Evolutionary conservation across 2,329 filamentous ascomycete species (phyloP).

Genomic region (Dichotomopilus funicola): DNA sequence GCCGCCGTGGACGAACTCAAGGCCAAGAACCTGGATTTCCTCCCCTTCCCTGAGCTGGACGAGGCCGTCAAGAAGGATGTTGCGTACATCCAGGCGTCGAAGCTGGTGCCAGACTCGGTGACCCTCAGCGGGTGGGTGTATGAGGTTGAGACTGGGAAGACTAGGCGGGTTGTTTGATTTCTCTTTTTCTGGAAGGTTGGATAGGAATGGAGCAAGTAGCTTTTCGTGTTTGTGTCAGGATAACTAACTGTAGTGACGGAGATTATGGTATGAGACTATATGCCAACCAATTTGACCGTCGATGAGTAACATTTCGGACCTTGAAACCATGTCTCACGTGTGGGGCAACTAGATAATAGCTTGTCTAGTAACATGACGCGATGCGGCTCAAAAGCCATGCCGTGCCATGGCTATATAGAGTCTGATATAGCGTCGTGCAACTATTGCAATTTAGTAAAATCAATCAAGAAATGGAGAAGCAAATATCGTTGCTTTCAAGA

Average conservation of each 20-base stretch:
- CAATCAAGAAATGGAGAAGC: no score
- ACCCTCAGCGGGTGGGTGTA: constrained; percentile 69
- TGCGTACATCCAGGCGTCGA: constrained; percentile 50
- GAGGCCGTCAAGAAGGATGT: constrained; percentile 62
- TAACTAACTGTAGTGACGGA: not conserved
- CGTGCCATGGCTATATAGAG: no score
- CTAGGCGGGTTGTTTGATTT: constrained; percentile 21
- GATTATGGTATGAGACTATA: no score
- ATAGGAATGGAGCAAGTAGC: not conserved
- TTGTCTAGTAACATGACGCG: no score
- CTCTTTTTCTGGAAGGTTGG: not conserved
- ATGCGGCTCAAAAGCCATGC: no score
- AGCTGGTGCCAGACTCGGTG: constrained; percentile 53
- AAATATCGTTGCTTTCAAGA: no score
- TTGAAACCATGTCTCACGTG: no score
- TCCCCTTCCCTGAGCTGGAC: constrained; percentile 59
- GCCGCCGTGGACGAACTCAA: constrained; percentile 22
- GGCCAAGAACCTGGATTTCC: constrained; percentile 48
- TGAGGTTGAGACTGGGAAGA: constrained; percentile 64
- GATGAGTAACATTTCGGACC: no score
- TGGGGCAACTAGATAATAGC: no score
- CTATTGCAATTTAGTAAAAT: no score
- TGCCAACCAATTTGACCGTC: no score
- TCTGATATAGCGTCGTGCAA: no score
- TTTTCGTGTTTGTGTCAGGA: not conserved